Base-by-base conservation (phyloP, 106 monocot species). In the Dendrobium catenatum region DNA sequence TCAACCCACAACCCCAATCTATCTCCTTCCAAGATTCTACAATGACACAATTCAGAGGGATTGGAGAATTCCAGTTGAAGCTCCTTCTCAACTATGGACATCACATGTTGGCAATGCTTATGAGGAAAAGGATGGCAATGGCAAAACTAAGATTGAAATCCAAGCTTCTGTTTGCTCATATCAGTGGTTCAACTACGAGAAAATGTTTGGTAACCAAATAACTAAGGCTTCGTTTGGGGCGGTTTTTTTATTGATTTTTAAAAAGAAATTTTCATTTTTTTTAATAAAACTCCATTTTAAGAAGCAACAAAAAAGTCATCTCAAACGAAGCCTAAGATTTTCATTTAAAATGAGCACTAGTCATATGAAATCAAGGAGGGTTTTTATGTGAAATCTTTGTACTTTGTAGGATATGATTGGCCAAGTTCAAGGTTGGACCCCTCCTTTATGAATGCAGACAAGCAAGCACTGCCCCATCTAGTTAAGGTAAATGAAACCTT, bases 111-210 rank as follows among this genome's bases (percentile, higher is more conserved):
- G 88, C 22, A 96, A 96, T 48, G 89, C 91, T 5, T 96, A 87
- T 26, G 91, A 96, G 80, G 84, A 88, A 33, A 83, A 40, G 49
- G 82, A 87, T 11, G 79, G 8, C 0, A 4, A 8, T 0, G 93
- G 91, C 20, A 81, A 81, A 43, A 2, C 80, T 55, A 56, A 77
- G 73, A 78, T 96, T 66, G 81, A 88, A 42, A 11, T 96, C 48
- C 86, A 87, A 49, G 88, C 86, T 4, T 83, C 96, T 11, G 87
- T 81, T 16, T 93, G 91, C 80, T 93, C 96, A 51, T 96, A 96
- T 84, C 81, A 81, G 48, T 93, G 96, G 96, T 92, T 93, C 82
- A 79, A 90, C 58, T 96, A 91, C 68, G 77, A 86, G 16, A 96
- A 85, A 59, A 87, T 91, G 87, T 92, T 96, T 61, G 96, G 96